Base-by-base conservation (phyloP, 75 land plant genomes). In the Gnetum montanum region DNA sequence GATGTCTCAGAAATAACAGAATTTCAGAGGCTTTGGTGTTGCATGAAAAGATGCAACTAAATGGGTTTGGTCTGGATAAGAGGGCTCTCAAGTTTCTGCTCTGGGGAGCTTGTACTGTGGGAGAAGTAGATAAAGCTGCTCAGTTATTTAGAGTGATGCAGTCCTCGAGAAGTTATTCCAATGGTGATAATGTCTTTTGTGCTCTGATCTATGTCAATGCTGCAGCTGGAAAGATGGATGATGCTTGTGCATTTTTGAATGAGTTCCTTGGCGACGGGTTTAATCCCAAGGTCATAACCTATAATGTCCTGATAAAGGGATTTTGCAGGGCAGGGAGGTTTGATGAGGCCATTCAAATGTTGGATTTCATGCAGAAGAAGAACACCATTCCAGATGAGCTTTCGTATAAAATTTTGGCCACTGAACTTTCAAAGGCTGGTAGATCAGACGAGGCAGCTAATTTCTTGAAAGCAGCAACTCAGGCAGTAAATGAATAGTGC, bases 291-390 rank as follows among this genome's bases (percentile, higher is more conserved):
- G 63, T 38, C 58, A 58, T 38, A 48, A 75, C 78, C 18, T 72
- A 64, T 47, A 68, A 72, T 66, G 58, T 48, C 29, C 40, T 90
- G 12, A 65, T 90, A 13, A 62, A 68, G 22, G 71, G 60, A 23
- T 67, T 83, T 31, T 90, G 91, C 59, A 25, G 4, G 10, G 69
- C 58, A 13, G 78, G 84, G 37, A 74, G 68, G 31, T 45, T 75
- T 19, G 61, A 58, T 25, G 79, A 82, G 46, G 90, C 86, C 6
- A 53, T 76, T 27, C 6, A 45, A 3, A 61, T 86, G 23, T 74
- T 86, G 60, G 40, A 62, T n/a, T 46, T 81, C 33, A 63, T 77
- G 74, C 35, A 34, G 13, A 56, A 67, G 40, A 11, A 27, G 31
- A 26, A 59, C 3, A 43, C 28, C 59, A 40, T 60, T 26, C 69